Evolutionary conservation across 352 stramenopile species (phyloP), one percentile per base, ranked within the genome.

Genomic region (Globisporangium lucens): DNA sequence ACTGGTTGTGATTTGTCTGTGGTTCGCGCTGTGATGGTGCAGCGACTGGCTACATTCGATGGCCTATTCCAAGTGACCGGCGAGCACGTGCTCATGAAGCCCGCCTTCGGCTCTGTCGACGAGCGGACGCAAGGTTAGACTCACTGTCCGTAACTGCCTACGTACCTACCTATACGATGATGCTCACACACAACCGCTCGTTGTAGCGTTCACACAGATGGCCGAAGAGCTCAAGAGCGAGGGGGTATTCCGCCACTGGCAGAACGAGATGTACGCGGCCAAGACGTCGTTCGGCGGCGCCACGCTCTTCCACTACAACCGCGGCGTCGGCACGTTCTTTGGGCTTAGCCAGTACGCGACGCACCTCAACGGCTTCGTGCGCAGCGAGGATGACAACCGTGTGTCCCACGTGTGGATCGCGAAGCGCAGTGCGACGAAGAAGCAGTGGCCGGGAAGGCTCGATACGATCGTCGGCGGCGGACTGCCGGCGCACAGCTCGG

Each of bases 351-450:
- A 89, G 64, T 93, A 80, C 64, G 85, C 77, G 47, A 89, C 82
- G 15, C 82, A 91, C 67, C 70, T 91, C 43, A 93, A 93, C 27
- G 83, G 85, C 30, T 93, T 83, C 41, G 77, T 90, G 41, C 75
- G 80, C 15, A 56, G 63, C 17, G 38, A 66, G 17, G 65, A 60
- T 24, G 59, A 58, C 2, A 47, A 63, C 4, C 24, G 38, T 17
- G 73, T 85, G 27, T 79, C 78, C 24, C 79, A 82, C 55, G 64
- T 93, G 36, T 91, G 83, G 83, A 81, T 93, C 52, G 81, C 81
- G 7, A 82, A 74, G 30, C 83, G 83, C 55, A 87, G 80, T 38
- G 22, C 63, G 9, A 74, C 67, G 24, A 89, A 88, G 65, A 79
- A 79, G 27, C 73, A 77, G 38, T 89, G 78, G 77, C 79, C 83